Evolutionary conservation across 2,329 filamentous ascomycete species (phyloP), one percentile per base, ranked within the genome.

Genomic region (Ciborinia camelliae): DNA sequence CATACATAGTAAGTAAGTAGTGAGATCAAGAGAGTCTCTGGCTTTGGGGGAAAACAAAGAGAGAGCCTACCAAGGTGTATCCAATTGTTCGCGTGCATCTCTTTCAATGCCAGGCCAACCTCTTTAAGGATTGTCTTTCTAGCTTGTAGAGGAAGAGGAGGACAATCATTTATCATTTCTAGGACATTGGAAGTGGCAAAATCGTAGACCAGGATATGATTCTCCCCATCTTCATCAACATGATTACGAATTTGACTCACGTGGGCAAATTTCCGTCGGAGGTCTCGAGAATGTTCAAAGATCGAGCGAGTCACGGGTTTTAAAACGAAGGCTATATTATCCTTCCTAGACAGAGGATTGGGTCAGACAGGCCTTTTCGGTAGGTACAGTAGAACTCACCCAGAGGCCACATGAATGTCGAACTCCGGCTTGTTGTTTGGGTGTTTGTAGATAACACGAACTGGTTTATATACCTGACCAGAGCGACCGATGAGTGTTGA

Each of bases 11-110:
- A n/a, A n/a, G n/a, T n/a, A n/a, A 15, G 23, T 4, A 55, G 37
- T 7, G 35, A n/a, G 48, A 18, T 48, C n/a, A 41, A 26, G 9
- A 50, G 52, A 63, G 32, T n/a, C n/a, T n/a, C n/a, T n/a, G n/a
- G 12, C 45, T 59, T 63, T 60, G n/a, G 23, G 23, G 41, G 26
- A 61, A 52, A 48, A 18, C 28, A 10, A 26, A 23, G 45, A 30
- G 39, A 30, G 7, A 45, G 20, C 26, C 48, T 64, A 68, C 58
- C 67, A 65, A 68, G 43, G 51, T 68, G 53, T 47, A 65, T 65
- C 66, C 66, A 68, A 61, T 68, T 7, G 53, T 66, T 68, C 9
- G 41, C 28, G 51, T 69, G 64, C 61, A 63, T 57, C 54, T 64
- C 64, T 28, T 53, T 63, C 64, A 68, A 47, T 68, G 43, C 61